These are phyloP conservation scores for Eucalyptus sp. DNA, from an alignment of 345 rosid genomes.

Conservation along the genomic window DNA sequence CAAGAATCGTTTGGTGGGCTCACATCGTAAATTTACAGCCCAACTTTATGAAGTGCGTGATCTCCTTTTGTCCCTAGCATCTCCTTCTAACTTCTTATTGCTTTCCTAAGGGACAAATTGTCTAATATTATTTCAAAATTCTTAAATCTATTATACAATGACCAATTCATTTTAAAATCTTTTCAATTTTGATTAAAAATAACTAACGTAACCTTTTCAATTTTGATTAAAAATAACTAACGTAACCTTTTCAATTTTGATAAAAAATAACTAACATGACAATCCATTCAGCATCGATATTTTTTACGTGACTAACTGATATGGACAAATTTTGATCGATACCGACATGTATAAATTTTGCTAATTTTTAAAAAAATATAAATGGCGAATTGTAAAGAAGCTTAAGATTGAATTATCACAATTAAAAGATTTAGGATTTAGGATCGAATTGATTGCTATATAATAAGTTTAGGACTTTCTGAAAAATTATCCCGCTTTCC, in stretches of 20 bases:
- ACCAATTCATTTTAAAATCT: neutral
- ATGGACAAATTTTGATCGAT: fast-evolving
- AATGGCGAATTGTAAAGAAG: fast-evolving
- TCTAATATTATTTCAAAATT: neutral
- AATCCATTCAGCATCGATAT: fast-evolving
- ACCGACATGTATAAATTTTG: fast-evolving
- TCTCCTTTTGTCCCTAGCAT: neutral
- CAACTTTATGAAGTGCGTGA: neutral
- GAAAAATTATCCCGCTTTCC: neutral
- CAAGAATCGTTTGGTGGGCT: neutral
- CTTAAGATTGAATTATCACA: neutral
- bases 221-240: neutral
- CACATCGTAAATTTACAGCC: neutral
- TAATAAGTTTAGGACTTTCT: neutral
- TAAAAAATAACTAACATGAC: fast-evolving
- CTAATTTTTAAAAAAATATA: neutral
- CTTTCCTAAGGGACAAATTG: neutral
- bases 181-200: neutral
- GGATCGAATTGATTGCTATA: fast-evolving
- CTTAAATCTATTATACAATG: neutral
- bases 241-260: neutral
- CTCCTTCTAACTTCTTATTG: neutral
- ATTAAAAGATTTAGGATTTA: neutral
- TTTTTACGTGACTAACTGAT: fast-evolving
- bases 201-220: too few species aligned